These are phyloP conservation scores for Brettanomyces bruxellensis DNA, from an alignment of 805 yeast genomes.

Conservation along the genomic window DNA sequence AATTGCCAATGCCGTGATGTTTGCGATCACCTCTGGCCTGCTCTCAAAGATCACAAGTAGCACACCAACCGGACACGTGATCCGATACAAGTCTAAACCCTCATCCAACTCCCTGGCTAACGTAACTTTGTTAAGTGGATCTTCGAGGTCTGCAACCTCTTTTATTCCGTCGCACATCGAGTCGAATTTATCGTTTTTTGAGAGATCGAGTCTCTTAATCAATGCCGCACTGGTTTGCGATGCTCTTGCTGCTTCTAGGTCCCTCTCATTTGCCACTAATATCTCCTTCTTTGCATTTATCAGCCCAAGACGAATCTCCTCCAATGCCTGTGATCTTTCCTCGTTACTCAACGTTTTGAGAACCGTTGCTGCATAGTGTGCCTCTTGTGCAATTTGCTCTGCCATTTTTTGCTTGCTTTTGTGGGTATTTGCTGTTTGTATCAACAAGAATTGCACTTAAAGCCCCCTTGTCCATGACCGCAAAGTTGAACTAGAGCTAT, in stretches of 20 bases:
- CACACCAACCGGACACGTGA: constrained; percentile 94
- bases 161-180: constrained; percentile 89
- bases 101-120: constrained; percentile 82
- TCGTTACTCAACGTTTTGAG: constrained; percentile 71
- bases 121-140: constrained; percentile 87
- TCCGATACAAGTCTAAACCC: constrained; percentile 71
- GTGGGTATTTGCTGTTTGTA: too few species aligned
- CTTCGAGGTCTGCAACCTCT: constrained; percentile 83
- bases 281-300: constrained; percentile 50
- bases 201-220: constrained; percentile 75
- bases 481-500: too few species aligned
- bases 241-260: constrained; percentile 60
- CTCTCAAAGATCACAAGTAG: constrained; percentile 88
- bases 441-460: too few species aligned
- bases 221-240: constrained; percentile 59
- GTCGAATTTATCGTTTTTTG: constrained; percentile 78
- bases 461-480: too few species aligned
- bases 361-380: constrained; percentile 75
- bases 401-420: constrained; percentile 33
- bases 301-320: constrained; percentile 64
- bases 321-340: constrained; percentile 64
- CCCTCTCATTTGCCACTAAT: constrained; percentile 63
- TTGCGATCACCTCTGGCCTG: constrained; percentile 97
- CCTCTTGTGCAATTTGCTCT: constrained; percentile 68
- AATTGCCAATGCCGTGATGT: constrained; percentile 89